A percentile compares a stretch with the other conserved stretches of the same genome.
Evolutionary conservation across 768 basidiomycete genomes (phyloP).

Genomic region (Gymnopilus dilepis): DNA sequence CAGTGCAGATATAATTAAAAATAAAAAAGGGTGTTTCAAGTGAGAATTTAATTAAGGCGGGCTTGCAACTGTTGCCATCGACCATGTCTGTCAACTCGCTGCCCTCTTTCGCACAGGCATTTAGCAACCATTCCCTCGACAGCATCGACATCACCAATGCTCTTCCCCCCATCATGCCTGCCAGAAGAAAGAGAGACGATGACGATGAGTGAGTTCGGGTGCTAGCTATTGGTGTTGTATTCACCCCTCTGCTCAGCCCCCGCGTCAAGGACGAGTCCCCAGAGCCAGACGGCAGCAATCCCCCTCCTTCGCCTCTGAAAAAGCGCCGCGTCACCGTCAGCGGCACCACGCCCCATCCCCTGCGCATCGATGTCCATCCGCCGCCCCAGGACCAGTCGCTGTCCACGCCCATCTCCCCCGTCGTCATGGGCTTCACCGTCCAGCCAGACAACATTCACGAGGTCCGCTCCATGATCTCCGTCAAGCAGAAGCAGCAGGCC

Average conservation of each 20-base stretch:
- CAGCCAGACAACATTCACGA: slow-evolving; percentile 69
- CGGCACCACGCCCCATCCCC: slow-evolving; percentile 54
- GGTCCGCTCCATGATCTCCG: slow-evolving; percentile 62
- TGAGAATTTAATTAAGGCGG: slow-evolving; percentile 18
- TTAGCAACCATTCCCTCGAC: slow-evolving; percentile 61
- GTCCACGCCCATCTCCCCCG: slow-evolving; percentile 68
- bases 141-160: slow-evolving; percentile 57
- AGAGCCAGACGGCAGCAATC: slow-evolving; percentile 26
- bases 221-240: slow-evolving; percentile 10
- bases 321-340: slow-evolving; percentile 75
- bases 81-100: slow-evolving; percentile 64
- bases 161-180: slow-evolving; percentile 69
- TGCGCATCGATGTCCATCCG: slow-evolving; percentile 57
- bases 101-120: slow-evolving; percentile 81
- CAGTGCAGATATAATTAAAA: slow-evolving; percentile 15
- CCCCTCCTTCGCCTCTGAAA: slow-evolving; percentile 56
- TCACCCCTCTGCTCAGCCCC: slow-evolving; percentile 28
- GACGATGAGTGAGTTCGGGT: slow-evolving; percentile 52
- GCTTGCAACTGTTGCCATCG: slow-evolving; percentile 23
- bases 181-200: slow-evolving; percentile 50
- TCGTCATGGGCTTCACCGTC: slow-evolving; percentile 65
- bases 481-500: slow-evolving; percentile 76
- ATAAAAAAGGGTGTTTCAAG: not conserved
- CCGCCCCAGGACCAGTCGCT: slow-evolving; percentile 46
- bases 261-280: slow-evolving; percentile 72